These are phyloP conservation scores for Yamadazyma atmosphaerica DNA, from an alignment of 1,139 yeast species.

Conservation along the genomic window DNA sequence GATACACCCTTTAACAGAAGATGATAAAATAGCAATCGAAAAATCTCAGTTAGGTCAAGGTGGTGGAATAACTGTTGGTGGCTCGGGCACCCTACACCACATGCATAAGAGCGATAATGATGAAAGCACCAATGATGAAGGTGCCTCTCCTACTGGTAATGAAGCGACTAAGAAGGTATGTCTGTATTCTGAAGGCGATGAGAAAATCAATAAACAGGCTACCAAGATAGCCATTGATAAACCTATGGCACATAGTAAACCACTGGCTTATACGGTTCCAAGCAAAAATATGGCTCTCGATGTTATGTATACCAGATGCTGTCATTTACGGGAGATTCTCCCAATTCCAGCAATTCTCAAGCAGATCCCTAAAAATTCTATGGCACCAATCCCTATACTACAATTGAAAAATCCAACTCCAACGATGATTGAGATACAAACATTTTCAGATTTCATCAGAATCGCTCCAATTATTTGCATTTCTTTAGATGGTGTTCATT, in stretches of 20 bases:
- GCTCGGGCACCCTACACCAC: conserved; percentile 62
- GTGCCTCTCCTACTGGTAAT: conserved; percentile 15
- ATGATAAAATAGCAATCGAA: conserved; percentile 48
- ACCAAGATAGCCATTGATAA: conserved; percentile 46
- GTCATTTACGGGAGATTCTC: conserved; percentile 70
- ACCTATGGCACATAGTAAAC: conserved; percentile 40
- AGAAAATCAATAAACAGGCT: conserved; percentile 30
- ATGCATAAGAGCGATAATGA: conserved; percentile 22
- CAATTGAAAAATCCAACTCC: conserved; percentile 74
- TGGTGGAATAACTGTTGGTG: conserved; percentile 81
- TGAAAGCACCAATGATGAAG: no score
- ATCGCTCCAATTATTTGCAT: conserved; percentile 72
- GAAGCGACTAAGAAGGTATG: conserved; percentile 8
- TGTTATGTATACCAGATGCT: conserved; percentile 69
- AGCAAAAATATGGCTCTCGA: conserved; percentile 56
- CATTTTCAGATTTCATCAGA: conserved; percentile 74
- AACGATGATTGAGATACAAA: conserved; percentile 68
- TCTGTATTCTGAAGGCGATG: conserved; percentile 31
- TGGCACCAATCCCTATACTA: conserved; percentile 64
- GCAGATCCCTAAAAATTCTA: conserved; percentile 68
- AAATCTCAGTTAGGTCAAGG: conserved; percentile 54
- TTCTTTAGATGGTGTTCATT: conserved; percentile 67
- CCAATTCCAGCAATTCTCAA: conserved; percentile 77
- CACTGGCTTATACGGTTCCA: conserved; percentile 31
- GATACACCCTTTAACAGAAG: conserved; percentile 62